phyloP scores from a whole-genome alignment of 2,329 filamentous ascomycete species.

The Cladosporium oxysporum region DNA sequence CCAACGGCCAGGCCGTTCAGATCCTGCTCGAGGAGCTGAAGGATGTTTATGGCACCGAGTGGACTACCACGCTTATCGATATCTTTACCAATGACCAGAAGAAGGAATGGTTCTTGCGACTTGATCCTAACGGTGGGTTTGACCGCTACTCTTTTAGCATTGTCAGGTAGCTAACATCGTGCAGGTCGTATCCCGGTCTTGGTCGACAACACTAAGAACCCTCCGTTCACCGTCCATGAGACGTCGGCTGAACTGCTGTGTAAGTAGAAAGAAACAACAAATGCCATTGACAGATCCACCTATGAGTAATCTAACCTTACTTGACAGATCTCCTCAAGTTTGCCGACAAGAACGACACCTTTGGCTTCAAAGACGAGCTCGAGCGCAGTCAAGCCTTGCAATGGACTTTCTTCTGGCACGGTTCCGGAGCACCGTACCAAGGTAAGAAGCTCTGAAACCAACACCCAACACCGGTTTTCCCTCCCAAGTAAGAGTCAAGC shows the following conservation, averaged over 20 bases:
- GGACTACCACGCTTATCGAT: conserved; percentile 52
- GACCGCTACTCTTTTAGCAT: not conserved
- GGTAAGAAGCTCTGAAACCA: conserved; percentile 24
- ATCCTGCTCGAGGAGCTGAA: conserved; percentile 59
- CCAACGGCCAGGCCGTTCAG: conserved; percentile 55
- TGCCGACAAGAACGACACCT: conserved; percentile 51
- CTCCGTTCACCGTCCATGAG: conserved; percentile 56
- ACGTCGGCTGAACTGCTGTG: conserved; percentile 51
- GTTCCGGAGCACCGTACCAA: conserved; percentile 45
- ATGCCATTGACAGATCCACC: conserved; percentile 27
- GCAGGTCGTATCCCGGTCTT: conserved; percentile 51
- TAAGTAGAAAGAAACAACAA: not conserved
- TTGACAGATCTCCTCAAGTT: conserved; percentile 49
- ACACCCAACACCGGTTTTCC: not conserved
- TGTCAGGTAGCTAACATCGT: conserved; percentile 4
- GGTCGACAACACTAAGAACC: conserved; percentile 52
- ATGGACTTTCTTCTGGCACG: conserved; percentile 59
- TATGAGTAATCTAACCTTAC: not conserved
- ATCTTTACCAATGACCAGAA: conserved; percentile 58
- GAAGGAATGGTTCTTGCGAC: conserved; percentile 55
- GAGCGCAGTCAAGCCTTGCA: conserved; percentile 53
- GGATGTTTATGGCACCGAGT: conserved; percentile 49
- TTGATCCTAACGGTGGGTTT: conserved; percentile 40
- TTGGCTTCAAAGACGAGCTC: conserved; percentile 55
- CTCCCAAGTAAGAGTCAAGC: not conserved